A percentile compares a stretch with the other conserved stretches of the same genome.
These are phyloP conservation scores for Fusarium kyushuense DNA, from an alignment of 2,329 filamentous ascomycete genomes.

Conservation along the genomic window DNA sequence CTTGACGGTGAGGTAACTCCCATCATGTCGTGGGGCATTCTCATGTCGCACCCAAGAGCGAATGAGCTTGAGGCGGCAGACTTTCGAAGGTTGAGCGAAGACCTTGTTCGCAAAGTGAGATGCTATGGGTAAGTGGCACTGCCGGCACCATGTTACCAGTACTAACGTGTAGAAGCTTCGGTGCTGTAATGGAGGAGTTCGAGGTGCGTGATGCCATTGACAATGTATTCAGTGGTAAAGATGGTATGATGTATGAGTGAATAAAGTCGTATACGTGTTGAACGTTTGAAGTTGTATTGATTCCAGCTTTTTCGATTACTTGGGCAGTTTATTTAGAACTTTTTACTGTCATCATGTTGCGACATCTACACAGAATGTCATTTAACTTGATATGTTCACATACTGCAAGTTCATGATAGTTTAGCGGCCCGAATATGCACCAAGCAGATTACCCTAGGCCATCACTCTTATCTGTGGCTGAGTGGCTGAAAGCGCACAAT, in stretches of 20 bases:
- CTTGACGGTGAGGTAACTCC: constrained; percentile 93
- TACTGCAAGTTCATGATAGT: background rate
- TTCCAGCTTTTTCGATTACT: background rate
- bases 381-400: background rate
- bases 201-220: constrained; percentile 83
- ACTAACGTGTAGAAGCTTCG: constrained; percentile 60
- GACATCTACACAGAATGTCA: background rate
- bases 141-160: background rate
- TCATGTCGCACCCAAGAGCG: constrained; percentile 79
- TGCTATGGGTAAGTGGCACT: constrained; percentile 85
- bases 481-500: constrained; percentile 45
- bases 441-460: constrained; percentile 22
- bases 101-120: constrained; percentile 82
- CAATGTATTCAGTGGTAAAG: constrained; percentile 60
- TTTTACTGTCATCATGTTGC: background rate
- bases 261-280: background rate
- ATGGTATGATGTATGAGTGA: constrained; percentile 21
- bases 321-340: background rate
- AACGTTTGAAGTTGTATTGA: background rate
- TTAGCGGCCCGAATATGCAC: background rate
- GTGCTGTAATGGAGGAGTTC: constrained; percentile 73
- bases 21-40: constrained; percentile 91
- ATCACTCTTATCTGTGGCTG: constrained; percentile 30
- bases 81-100: constrained; percentile 77
- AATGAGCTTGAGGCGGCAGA: constrained; percentile 74